Percentiles rank a stretch among this genome's conserved stretches.
These are phyloP conservation scores for Cladosporium colombiae DNA, from an alignment of 2,329 filamentous ascomycete species.

Conservation along the genomic window DNA sequence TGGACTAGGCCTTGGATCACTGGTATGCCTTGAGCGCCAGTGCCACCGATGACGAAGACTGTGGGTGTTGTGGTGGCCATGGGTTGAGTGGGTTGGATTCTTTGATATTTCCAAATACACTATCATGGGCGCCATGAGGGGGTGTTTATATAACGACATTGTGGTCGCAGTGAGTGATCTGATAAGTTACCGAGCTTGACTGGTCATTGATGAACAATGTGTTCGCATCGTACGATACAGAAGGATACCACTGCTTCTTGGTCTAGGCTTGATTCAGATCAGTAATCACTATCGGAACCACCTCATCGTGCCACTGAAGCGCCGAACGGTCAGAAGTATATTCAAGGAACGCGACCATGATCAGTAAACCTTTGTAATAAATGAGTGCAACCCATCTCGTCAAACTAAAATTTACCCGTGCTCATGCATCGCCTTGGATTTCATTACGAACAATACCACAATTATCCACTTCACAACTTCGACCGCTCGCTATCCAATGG, in stretches of 20 bases:
- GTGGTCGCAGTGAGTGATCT: neutral
- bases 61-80: conserved; percentile 25
- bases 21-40: conserved; percentile 32
- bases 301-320: neutral
- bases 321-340: neutral
- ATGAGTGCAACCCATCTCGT: no score
- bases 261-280: neutral
- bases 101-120: neutral
- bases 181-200: neutral
- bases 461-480: neutral
- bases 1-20: conserved; percentile 35
- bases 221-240: neutral
- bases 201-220: neutral
- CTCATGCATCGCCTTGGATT: neutral
- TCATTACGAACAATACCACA: neutral
- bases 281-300: neutral
- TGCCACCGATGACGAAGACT: conserved; percentile 33
- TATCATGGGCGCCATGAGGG: neutral
- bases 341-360: neutral
- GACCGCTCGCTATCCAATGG: conserved; percentile 12
- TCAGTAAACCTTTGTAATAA: conserved; percentile 2
- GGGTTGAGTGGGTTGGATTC: neutral
- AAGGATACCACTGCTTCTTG: neutral
- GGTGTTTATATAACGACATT: neutral
- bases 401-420: no score